Evolutionary conservation across 2,329 filamentous ascomycete species (phyloP), one percentile per base, ranked within the genome.

Genomic region (Mollisiaceae sp.): DNA sequence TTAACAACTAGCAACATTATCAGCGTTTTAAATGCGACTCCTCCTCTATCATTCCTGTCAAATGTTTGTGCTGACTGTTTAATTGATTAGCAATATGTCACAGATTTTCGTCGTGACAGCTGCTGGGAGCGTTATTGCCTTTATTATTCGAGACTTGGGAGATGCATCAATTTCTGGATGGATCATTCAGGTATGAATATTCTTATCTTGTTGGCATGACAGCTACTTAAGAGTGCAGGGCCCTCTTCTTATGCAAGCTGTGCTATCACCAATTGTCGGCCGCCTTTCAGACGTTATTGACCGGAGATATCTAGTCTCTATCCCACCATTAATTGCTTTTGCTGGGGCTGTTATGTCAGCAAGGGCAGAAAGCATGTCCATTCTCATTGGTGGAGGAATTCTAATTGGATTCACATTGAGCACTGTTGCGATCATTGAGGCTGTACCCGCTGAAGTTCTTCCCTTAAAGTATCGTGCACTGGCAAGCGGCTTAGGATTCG

Each of bases 101-200:
- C 84, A 86, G 65, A 81, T 85, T n/a, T 86, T 84, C 63, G 83
- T 86, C 6, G 83, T 85, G 3, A 80, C 83, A 1, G 83, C 83
- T 4, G 83, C 84, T 6, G 82, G 83, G 2, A 84, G 82, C 0
- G 83, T 86, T 12, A 82, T 86, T 62, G 81, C 82, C 0, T 87
- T 86, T 72, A 86, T 83, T 66, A 78, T 84, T 35, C 79, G 83
- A 36, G 84, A 86, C 69, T 73, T 87, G 4, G 84, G 83, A 12
- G 79, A 83, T 41, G 75, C 80, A 9, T 75, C 80, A 0, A 78
- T 85, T 15, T 77, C 82, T 0, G 83, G 84, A 38, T 86, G 85
- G 84, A 80, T 86, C 65, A 86, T 86, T 57, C 83, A 83, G 75
- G 81, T 81, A 64, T 11, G 14, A 39, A 39, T 39, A 39, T 39